These are phyloP conservation scores for Sphaerulina vaccinii DNA, from an alignment of 2,329 filamentous ascomycete genomes.

Conservation along the genomic window DNA sequence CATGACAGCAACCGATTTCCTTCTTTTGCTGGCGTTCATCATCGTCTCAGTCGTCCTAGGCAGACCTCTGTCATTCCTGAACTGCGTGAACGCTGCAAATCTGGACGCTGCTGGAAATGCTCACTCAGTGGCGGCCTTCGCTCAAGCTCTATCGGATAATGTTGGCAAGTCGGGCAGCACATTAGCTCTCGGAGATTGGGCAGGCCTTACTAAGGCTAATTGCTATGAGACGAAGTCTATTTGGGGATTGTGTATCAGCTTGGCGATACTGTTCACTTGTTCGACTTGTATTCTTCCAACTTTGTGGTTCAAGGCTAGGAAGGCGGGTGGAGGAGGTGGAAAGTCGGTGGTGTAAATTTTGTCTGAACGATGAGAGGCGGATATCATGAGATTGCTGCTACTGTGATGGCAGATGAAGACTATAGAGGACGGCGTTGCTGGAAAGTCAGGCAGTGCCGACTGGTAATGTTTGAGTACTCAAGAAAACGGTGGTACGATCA, in stretches of 20 bases:
- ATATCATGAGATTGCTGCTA: neutral
- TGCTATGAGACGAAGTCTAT: conserved; percentile 84
- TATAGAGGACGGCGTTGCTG: neutral
- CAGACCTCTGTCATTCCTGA: conserved; percentile 74
- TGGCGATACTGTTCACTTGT: conserved; percentile 57
- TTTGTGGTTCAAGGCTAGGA: conserved; percentile 52
- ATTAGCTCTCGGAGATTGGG: conserved; percentile 55
- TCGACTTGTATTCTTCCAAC: conserved; percentile 48
- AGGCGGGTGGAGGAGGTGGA: conserved; percentile 31
- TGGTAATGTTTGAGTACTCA: neutral
- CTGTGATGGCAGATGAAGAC: neutral
- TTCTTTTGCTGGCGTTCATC: conserved; percentile 73
- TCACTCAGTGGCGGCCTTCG: conserved; percentile 53
- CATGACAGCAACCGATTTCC: conserved; percentile 63
- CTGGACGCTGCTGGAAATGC: conserved; percentile 46
- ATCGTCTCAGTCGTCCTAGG: conserved; percentile 76
- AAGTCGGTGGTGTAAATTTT: conserved; percentile 21
- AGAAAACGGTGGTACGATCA: too few species aligned
- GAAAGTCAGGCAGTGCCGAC: neutral
- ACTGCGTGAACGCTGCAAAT: conserved; percentile 61
- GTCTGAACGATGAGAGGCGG: neutral
- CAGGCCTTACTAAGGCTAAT: conserved; percentile 61
- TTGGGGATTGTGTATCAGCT: conserved; percentile 79
- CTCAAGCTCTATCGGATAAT: conserved; percentile 53
- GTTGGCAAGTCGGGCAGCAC: conserved; percentile 52